Percentiles rank a stretch among this genome's conserved stretches.
These are phyloP conservation scores for Ceratocystis ficicola DNA, from an alignment of 2,329 filamentous ascomycete species.

Conservation along the genomic window DNA sequence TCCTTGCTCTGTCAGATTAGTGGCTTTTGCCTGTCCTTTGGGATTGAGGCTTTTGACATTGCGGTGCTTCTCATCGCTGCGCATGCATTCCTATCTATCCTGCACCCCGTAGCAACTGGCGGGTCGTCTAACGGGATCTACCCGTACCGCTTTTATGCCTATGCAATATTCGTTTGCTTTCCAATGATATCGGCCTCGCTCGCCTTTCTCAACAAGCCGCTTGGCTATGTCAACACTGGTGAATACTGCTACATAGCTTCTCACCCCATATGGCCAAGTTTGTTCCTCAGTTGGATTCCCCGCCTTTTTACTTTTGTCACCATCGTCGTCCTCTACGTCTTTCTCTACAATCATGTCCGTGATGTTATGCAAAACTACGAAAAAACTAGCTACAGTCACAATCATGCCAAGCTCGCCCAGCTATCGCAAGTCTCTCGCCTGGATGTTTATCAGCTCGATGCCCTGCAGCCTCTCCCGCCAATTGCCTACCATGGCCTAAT, in stretches of 20 bases:
- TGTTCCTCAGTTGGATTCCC: constrained; percentile 60
- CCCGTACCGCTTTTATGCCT: constrained; percentile 50
- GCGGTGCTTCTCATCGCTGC: constrained; percentile 61
- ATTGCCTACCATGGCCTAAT: constrained; percentile 30
- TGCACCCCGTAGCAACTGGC: constrained; percentile 39
- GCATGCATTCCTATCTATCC: constrained; percentile 61
- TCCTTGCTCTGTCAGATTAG: constrained; percentile 53
- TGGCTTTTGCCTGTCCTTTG: constrained; percentile 54
- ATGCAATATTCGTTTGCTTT: constrained; percentile 43
- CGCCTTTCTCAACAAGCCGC: constrained; percentile 45
- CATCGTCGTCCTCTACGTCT: constrained; percentile 53
- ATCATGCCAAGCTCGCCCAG: constrained; percentile 12
- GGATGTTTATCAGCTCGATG: constrained; percentile 17
- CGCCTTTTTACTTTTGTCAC: constrained; percentile 55
- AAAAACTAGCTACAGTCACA: constrained; percentile 15
- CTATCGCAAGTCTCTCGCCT: constrained; percentile 13
- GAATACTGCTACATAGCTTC: constrained; percentile 59
- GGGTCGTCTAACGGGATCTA: constrained; percentile 52
- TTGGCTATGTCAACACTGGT: constrained; percentile 49
- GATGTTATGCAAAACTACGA: constrained; percentile 19
- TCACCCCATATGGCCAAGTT: constrained; percentile 54
- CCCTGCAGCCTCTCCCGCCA: constrained; percentile 27
- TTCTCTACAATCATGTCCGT: constrained; percentile 57
- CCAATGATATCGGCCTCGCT: constrained; percentile 50
- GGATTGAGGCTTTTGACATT: constrained; percentile 59